Percentiles rank a stretch among this genome's conserved stretches.
These are phyloP conservation scores for Tricholoma sp. DNA, from an alignment of 768 basidiomycete species.

Conservation along the genomic window DNA sequence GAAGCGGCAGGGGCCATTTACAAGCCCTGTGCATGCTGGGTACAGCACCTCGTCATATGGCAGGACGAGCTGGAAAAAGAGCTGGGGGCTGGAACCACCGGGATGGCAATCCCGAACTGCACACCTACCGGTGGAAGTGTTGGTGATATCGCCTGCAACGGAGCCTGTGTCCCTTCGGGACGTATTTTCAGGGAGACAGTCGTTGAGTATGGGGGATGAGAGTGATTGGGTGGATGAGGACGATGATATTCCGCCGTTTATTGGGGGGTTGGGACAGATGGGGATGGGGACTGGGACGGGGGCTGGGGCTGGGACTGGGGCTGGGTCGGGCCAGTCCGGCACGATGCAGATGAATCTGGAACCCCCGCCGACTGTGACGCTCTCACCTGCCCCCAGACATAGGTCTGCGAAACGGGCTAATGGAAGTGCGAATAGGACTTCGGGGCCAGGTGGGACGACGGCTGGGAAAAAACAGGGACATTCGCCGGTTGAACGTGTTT, in stretches of 20 bases:
- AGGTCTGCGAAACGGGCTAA: constrained; percentile 31
- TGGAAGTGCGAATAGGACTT: constrained; percentile 20
- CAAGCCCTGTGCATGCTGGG: constrained; percentile 38
- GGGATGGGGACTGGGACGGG: constrained; percentile 34
- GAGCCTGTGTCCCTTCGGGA: constrained; percentile 59
- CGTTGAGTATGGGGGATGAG: constrained; percentile 63
- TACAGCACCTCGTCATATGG: constrained; percentile 34
- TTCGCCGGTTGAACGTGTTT: constrained; percentile 55
- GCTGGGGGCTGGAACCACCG: constrained; percentile 83
- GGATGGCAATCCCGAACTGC: constrained; percentile 72
- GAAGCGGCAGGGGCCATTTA: constrained; percentile 72
- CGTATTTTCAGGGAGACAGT: constrained; percentile 70
- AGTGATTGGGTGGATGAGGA: constrained; percentile 90
- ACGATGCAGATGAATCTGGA: constrained; percentile 26
- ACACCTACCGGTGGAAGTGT: constrained; percentile 70
- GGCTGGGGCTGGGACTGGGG: constrained; percentile 53
- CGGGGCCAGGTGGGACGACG: constrained; percentile 17
- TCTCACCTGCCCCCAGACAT: constrained; percentile 51
- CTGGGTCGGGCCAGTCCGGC: constrained; percentile 17
- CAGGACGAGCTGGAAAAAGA: constrained; percentile 82
- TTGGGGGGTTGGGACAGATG: constrained; percentile 74
- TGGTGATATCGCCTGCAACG: constrained; percentile 56
- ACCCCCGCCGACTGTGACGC: constrained; percentile 30
- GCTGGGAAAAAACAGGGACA: constrained; percentile 42
- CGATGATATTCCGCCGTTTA: constrained; percentile 68